Evolutionary conservation across 306 rosid species (phyloP), one percentile per base, ranked within the genome.

Genomic region (Albizia julibrissin): DNA sequence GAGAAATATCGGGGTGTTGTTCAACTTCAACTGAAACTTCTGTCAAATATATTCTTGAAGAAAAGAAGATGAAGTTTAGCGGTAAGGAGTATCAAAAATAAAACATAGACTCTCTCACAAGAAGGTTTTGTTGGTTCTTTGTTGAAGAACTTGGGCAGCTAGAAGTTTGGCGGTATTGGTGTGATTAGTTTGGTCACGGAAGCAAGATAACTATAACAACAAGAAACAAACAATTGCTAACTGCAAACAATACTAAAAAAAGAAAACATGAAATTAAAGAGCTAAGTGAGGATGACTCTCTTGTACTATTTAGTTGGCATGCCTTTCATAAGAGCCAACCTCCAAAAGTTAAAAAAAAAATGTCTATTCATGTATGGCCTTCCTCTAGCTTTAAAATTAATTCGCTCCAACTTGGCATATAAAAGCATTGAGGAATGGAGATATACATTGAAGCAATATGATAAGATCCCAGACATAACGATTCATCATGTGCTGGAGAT

Each of bases 181-280:
- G 26, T 18, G 26, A 70, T 40, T 73, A 46, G 65, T 29, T 56
- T 10, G 64, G 64, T 56, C 0, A 19, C 50, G 77, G 77, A 3
- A 73, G 77, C 18, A 73, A 19, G 5, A 31, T 73, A 8, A 73
- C 50, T 31, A 50, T 73, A 73, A 50, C 77, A 18, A 49, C 77
- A 27, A 73, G 77, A 15, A 58, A 73, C 8, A 73, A 31, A 21
- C 65, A 50, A 26, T 2, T 73, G 18, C 44, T 50, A 9, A 9
- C 3, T 3, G 77, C 24, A 1, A 19, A 12, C 2, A 0, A 13
- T 27, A 1, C 50, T 24, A 1, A 26, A 26, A 27, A 72, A 3
- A 24, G n/a, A n/a, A n/a, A 3, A 44, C 26, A 46, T 72, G 61
- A 72, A 29, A 77, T 77, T 72, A 18, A 42, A 31, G 11, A 9